Conservation (phyloP, 768 basidiomycete species). For the Termitomyces sp. region DNA sequence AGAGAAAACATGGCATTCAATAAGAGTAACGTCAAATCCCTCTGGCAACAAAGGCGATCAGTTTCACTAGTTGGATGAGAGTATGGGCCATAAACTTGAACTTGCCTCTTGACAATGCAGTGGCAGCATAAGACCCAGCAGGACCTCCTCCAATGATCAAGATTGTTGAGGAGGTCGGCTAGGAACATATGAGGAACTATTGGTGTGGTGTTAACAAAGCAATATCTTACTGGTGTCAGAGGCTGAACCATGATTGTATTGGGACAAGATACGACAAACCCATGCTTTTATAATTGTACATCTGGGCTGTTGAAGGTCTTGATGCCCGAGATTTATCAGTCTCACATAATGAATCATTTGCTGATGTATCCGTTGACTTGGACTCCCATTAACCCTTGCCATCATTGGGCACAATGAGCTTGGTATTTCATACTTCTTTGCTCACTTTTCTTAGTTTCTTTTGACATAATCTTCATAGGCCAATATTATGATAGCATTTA, state of each 20-base stretch:
- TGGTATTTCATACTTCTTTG: background rate
- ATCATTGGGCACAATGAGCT: background rate
- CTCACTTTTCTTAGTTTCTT: background rate
- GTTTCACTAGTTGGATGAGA: no score
- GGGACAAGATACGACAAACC: no score
- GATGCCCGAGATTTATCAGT: no score
- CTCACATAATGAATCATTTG: no score
- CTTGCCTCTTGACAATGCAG: slow-evolving; percentile 39
- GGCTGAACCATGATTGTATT: no score
- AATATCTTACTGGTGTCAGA: no score
- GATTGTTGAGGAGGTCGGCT: slow-evolving; percentile 24
- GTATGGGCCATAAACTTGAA: slow-evolving; percentile 22
- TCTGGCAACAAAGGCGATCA: slow-evolving; percentile 18
- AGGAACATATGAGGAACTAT: background rate
- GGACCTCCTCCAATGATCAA: slow-evolving; percentile 43
- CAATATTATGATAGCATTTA: no score
- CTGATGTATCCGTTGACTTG: no score
- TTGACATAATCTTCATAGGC: background rate
- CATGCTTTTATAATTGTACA: no score
- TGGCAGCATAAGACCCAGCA: slow-evolving; percentile 43
- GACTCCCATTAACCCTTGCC: no score
- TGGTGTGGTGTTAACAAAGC: no score
- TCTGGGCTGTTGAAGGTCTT: no score
- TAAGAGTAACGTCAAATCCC: slow-evolving; percentile 45
- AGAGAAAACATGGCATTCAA: slow-evolving; percentile 42